Percentiles rank a stretch among this genome's conserved stretches.
These are phyloP conservation scores for Incumbomyces delicatus DNA, from an alignment of 2,329 filamentous ascomycete species.

Conservation along the genomic window DNA sequence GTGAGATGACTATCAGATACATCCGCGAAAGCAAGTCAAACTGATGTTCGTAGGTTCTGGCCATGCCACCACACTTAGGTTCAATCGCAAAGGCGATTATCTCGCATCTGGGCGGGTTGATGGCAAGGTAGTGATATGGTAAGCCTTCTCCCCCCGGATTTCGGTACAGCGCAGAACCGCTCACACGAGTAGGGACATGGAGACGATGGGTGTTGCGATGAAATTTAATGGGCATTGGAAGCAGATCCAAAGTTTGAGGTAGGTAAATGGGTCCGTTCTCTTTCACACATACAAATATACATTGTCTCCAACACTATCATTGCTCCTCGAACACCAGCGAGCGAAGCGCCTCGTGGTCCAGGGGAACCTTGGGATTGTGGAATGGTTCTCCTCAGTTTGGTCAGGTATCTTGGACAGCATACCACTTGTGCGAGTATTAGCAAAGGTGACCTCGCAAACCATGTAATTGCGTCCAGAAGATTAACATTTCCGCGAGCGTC, in stretches of 20 bases:
- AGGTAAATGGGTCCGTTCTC: constrained; percentile 9
- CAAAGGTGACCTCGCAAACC: too few species aligned
- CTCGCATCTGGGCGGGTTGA: constrained; percentile 87
- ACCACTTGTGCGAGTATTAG: too few species aligned
- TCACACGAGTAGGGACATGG: constrained; percentile 53
- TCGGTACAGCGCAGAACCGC: background rate
- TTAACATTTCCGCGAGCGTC: too few species aligned
- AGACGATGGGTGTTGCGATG: constrained; percentile 91
- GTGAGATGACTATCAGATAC: constrained; percentile 41
- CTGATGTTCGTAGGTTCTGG: constrained; percentile 40
- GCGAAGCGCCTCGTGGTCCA: too few species aligned
- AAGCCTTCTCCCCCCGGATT: background rate
- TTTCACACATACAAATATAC: background rate
- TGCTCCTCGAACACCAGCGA: too few species aligned
- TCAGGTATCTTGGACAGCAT: too few species aligned
- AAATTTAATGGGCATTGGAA: constrained; percentile 89
- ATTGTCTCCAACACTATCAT: too few species aligned
- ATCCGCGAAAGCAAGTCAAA: background rate
- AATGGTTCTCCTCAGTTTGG: too few species aligned
- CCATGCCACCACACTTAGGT: constrained; percentile 61
- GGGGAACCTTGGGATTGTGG: too few species aligned
- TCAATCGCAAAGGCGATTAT: constrained; percentile 90
- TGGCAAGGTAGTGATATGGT: constrained; percentile 78
- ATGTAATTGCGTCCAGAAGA: too few species aligned
- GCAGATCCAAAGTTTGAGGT: constrained; percentile 80